Percentiles rank a stretch among this genome's conserved stretches.
Conservation (phyloP, 441 rosid genomes). For the Arabidopsis lyrata region DNA sequence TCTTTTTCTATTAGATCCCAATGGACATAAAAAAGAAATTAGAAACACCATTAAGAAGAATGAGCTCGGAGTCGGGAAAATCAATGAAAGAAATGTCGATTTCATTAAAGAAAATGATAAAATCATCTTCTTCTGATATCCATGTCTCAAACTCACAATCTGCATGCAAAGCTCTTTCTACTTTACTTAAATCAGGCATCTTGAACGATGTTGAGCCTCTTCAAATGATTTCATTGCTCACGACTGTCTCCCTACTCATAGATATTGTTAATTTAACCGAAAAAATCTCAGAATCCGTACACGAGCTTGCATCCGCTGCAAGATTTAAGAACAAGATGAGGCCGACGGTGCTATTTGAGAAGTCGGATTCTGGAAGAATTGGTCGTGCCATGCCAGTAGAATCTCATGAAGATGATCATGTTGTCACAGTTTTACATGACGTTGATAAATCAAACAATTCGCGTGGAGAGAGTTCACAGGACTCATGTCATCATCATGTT, state of each 20-base stretch:
- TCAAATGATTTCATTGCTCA: slow-evolving; percentile 46
- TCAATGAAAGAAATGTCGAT: slow-evolving; percentile 49
- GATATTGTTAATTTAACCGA: slow-evolving; percentile 54
- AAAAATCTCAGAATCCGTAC: slow-evolving; percentile 52
- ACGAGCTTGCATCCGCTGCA: slow-evolving; percentile 57
- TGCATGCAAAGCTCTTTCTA: slow-evolving; percentile 50
- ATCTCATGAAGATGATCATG: slow-evolving; percentile 28
- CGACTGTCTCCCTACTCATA: slow-evolving; percentile 55
- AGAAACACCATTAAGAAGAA: slow-evolving; percentile 45
- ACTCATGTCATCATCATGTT: slow-evolving; percentile 30
- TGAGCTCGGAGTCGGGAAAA: slow-evolving; percentile 52
- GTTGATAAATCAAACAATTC: slow-evolving; percentile 23
- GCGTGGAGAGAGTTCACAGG: slow-evolving; percentile 33
- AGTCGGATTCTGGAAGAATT: slow-evolving; percentile 20
- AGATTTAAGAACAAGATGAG: slow-evolving; percentile 44
- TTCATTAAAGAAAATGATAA: slow-evolving; percentile 50
- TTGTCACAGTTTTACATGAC: slow-evolving; percentile 26
- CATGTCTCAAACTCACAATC: slow-evolving; percentile 51
- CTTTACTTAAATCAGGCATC: slow-evolving; percentile 52
- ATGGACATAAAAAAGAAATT: slow-evolving; percentile 44
- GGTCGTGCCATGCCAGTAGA: slow-evolving; percentile 20
- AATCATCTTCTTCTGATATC: slow-evolving; percentile 39
- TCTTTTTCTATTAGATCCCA: slow-evolving; percentile 37
- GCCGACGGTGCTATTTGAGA: slow-evolving; percentile 35
- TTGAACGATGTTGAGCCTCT: slow-evolving; percentile 53